Evolutionary conservation across 805 yeast species (phyloP).

Genomic region (Candida patagonica): DNA sequence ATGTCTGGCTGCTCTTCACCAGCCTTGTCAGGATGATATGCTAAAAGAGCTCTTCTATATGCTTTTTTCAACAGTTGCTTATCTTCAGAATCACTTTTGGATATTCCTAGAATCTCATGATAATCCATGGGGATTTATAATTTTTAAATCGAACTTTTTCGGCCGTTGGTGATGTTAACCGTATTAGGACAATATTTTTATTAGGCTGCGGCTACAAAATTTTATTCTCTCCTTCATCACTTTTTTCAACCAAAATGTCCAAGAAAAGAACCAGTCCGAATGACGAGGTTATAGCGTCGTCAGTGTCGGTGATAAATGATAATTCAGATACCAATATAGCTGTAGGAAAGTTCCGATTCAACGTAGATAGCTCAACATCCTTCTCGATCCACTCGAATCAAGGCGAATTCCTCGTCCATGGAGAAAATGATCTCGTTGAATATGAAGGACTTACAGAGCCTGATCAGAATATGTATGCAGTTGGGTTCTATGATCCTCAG

Average conservation of each 20-base stretch:
- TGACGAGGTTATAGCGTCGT: no score
- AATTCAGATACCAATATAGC: conserved; percentile 23
- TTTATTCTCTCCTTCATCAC: no score
- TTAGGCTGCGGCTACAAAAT: conserved; percentile 5
- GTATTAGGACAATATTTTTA: no score
- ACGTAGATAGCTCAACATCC: conserved; percentile 49
- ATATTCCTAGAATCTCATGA: conserved; percentile 4
- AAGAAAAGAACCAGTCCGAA: background rate
- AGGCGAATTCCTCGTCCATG: conserved; percentile 53
- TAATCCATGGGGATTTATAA: background rate
- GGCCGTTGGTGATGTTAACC: no score
- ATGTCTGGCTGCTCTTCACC: background rate
- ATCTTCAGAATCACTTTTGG: background rate
- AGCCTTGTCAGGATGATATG: conserved; percentile 75
- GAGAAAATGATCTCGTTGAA: conserved; percentile 64
- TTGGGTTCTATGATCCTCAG: conserved; percentile 72
- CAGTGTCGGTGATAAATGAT: conserved; percentile 1
- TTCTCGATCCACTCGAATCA: conserved; percentile 35
- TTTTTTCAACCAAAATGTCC: no score
- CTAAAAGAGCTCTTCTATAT: conserved; percentile 50
- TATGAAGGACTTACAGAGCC: conserved; percentile 48
- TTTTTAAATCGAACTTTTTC: no score
- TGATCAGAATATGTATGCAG: conserved; percentile 40
- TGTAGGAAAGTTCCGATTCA: conserved; percentile 75
- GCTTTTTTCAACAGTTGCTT: conserved; percentile 44